Evolutionary conservation across 192 early-diverging fungal genomes (phyloP).

Genomic region (Gorgonomyces haynaldii): DNA sequence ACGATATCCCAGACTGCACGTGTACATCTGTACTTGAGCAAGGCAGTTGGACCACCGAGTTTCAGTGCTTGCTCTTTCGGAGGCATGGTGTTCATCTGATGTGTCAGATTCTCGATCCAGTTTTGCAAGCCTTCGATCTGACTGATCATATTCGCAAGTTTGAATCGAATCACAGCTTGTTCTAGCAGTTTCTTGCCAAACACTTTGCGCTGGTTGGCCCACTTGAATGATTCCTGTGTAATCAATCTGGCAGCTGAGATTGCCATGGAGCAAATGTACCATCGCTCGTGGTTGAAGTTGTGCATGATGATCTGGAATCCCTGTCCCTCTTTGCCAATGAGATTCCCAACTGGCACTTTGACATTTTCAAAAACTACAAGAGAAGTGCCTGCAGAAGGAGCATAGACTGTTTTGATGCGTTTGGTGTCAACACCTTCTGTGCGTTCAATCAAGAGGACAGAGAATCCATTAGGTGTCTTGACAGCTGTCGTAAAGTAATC

Average conservation of each 20-base stretch:
- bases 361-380: constrained; percentile 56
- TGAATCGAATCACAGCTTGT: constrained; percentile 58
- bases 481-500: constrained; percentile 49
- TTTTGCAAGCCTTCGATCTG: constrained; percentile 34
- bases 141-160: constrained; percentile 48
- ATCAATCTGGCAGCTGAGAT: constrained; percentile 28
- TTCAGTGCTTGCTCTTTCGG: constrained; percentile 26
- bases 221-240: constrained; percentile 48
- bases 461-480: constrained; percentile 27
- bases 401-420: constrained; percentile 54
- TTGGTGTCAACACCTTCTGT: constrained; percentile 43
- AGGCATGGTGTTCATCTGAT: constrained; percentile 55
- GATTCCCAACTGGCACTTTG: constrained; percentile 59
- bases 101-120: constrained; percentile 53
- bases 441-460: constrained; percentile 56
- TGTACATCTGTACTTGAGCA: constrained; percentile 27
- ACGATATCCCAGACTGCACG: constrained; percentile 32
- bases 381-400: constrained; percentile 48
- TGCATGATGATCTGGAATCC: constrained; percentile 64
- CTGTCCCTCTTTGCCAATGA: constrained; percentile 52
- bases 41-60: constrained; percentile 36
- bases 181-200: constrained; percentile 54
- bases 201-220: constrained; percentile 55
- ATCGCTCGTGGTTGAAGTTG: constrained; percentile 74
- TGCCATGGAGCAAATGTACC: constrained; percentile 32